Percentiles rank a stretch among this genome's conserved stretches.
These are phyloP conservation scores for Penicillium sp. DNA, from an alignment of 2,329 filamentous ascomycete genomes.

Conservation along the genomic window DNA sequence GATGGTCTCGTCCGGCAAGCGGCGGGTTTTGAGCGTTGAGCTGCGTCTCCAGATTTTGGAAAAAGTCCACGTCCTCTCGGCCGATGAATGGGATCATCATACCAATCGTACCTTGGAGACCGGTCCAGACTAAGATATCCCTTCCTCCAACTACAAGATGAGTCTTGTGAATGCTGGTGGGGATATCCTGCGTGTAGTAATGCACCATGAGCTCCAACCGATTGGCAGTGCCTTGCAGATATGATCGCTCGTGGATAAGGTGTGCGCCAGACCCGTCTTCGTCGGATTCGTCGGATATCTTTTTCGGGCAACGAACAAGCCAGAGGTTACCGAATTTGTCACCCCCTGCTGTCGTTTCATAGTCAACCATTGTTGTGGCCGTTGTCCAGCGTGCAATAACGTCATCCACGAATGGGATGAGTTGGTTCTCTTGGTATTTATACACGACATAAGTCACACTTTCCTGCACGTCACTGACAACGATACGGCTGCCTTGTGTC, in stretches of 20 bases:
- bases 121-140: conserved; percentile 88
- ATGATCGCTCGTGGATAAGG: conserved; percentile 83
- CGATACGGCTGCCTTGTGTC: conserved; percentile 84
- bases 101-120: conserved; percentile 89
- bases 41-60: conserved; percentile 88
- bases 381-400: conserved; percentile 86
- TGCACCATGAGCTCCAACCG: conserved; percentile 81
- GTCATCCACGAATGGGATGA: conserved; percentile 93
- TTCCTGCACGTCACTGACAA: conserved; percentile 90
- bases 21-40: conserved; percentile 82
- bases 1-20: conserved; percentile 84
- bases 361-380: conserved; percentile 90
- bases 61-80: conserved; percentile 95
- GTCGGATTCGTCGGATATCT: conserved; percentile 83
- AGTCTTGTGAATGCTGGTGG: conserved; percentile 83
- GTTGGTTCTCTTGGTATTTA: conserved; percentile 83
- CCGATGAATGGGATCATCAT: conserved; percentile 88
- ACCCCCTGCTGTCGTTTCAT: conserved; percentile 88
- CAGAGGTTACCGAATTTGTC: conserved; percentile 98
- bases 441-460: conserved; percentile 90
- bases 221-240: conserved; percentile 84
- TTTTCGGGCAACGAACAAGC: conserved; percentile 81
- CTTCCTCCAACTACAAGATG: conserved; percentile 86
- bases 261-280: conserved; percentile 88
- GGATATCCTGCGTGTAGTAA: conserved; percentile 87